Evolutionary conservation across 345 rosid species (phyloP).

Genomic region (Salix dunnii): DNA sequence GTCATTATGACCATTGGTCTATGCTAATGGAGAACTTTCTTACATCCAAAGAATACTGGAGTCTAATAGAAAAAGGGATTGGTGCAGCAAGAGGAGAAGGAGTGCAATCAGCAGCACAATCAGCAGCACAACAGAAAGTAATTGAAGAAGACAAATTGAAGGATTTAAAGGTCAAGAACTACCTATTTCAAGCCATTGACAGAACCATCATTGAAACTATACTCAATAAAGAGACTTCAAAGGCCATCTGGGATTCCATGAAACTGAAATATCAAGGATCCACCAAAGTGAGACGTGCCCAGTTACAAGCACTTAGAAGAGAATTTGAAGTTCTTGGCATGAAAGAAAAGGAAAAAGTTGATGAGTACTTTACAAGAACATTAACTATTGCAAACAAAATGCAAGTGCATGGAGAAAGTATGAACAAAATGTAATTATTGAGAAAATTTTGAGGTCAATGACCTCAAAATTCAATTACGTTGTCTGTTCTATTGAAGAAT

Average conservation of each 20-base stretch:
- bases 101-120: not conserved
- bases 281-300: not conserved
- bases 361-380: not conserved
- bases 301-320: not conserved
- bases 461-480: not conserved
- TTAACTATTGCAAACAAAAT: not conserved
- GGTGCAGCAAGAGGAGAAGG: not conserved
- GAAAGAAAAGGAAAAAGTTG: not conserved
- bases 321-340: not conserved
- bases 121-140: not conserved
- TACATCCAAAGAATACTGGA: not conserved
- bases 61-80: not conserved
- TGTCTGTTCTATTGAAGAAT: not conserved
- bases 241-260: not conserved
- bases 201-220: not conserved
- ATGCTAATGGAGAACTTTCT: too few species aligned
- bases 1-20: too few species aligned
- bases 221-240: not conserved
- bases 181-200: not conserved
- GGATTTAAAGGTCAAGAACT: slow-evolving; percentile 1
- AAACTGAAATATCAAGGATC: not conserved
- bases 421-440: not conserved
- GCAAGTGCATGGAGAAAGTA: not conserved
- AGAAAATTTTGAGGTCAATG: not conserved
- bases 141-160: not conserved